Evolutionary conservation across 352 stramenopile species (phyloP), one percentile per base, ranked within the genome.

Genomic region (Phytophthora niederhauseri): DNA sequence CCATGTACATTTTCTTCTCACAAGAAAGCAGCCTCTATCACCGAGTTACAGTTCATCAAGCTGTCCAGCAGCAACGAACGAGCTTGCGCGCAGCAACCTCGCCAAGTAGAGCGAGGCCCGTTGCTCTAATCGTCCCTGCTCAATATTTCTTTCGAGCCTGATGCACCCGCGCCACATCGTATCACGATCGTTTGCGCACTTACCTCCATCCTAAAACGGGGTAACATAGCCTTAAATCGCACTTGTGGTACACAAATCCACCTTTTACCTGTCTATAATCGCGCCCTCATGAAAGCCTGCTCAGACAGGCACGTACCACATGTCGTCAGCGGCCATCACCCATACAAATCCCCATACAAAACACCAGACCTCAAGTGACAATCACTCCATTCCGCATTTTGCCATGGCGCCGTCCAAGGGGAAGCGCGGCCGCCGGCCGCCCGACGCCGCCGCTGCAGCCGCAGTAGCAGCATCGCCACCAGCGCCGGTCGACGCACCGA

Each of bases 381-480:
- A 53, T 36, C 56, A 52, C 38, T 24, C 56, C 46, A 58, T 57
- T 72, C 60, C 61, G 67, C 67, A 66, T 59, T 76, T 43, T 69
- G 17, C 34, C 19, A 76, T 76, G 68, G 38, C 48, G 57, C 56
- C 54, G 52, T 52, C 45, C 17, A 70, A 66, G 62, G 69, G 64
- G 31, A 76, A 70, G 58, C 69, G 68, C 57, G 49, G 56, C 19
- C 66, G 68, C 30, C 48, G 38, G 22, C 22, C 55, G 19, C 51
- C 60, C 36, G 54, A 31, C 38, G 43, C 59, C 34, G 24, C 34
- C 4, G 24, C 38, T 4, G 8, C 31, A 4, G 12, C 31, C 1
- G 11, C 34, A 15, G 34, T 8, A 17, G 14, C 34, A 17, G 9
- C 34, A 15, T 11, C 34, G 11, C 9, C 34, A 41, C 34, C 34